Evolutionary conservation across 1,139 yeast genomes (phyloP).

Genomic region (Yamadazyma dushanensis): DNA sequence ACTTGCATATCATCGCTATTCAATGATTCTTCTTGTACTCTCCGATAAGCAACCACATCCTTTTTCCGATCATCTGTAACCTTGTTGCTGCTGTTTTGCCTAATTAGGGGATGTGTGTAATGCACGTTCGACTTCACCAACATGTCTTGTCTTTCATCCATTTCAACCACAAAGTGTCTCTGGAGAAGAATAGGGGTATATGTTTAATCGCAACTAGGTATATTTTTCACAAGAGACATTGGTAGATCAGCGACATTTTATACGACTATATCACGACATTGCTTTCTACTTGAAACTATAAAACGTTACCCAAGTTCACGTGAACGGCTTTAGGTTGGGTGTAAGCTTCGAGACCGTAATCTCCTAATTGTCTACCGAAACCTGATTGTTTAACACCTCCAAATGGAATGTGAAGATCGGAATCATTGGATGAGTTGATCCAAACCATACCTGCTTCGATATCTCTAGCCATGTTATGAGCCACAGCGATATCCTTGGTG

Average conservation of each 20-base stretch:
- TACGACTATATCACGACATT: slow-evolving; percentile 1
- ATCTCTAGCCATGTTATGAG: slow-evolving; percentile 46
- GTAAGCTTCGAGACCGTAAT: slow-evolving; percentile 73
- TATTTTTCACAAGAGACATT: no score
- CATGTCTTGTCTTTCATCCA: neutral
- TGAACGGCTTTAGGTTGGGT: slow-evolving; percentile 81
- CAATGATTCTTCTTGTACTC: no score
- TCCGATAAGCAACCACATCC: no score
- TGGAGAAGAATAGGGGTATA: neutral
- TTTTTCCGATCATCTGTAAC: no score
- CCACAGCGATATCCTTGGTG: slow-evolving; percentile 53
- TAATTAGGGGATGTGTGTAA: neutral
- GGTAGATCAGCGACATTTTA: neutral
- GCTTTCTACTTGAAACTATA: slow-evolving; percentile 1
- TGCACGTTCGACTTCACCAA: neutral
- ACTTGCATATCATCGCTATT: no score
- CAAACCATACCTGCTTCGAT: slow-evolving; percentile 57
- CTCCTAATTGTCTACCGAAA: slow-evolving; percentile 85
- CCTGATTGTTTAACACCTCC: slow-evolving; percentile 82
- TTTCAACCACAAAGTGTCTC: no score
- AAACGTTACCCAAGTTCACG: slow-evolving; percentile 53
- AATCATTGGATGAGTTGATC: slow-evolving; percentile 72
- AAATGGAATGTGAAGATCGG: slow-evolving; percentile 75
- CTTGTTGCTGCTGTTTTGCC: neutral
- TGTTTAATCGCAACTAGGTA: neutral